These are phyloP conservation scores for Cyamopsis tetragonoloba DNA, from an alignment of 306 rosid genomes.

Conservation along the genomic window DNA sequence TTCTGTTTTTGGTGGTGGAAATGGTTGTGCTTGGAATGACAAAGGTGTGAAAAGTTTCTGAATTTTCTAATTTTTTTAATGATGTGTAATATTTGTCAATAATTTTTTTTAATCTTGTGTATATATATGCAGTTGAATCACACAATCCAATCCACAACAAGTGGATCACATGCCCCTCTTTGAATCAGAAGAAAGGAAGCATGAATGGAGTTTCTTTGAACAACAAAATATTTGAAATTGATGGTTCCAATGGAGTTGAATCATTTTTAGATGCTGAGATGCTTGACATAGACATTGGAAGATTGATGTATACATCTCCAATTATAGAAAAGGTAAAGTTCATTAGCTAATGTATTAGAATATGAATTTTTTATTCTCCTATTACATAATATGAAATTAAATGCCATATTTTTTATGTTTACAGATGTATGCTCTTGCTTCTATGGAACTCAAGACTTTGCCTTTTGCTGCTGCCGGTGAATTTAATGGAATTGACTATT, in stretches of 20 bases:
- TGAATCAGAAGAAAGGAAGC: constrained; percentile 49
- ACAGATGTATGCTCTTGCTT: constrained; percentile 54
- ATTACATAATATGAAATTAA: too few species aligned
- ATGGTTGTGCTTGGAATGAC: constrained; percentile 44
- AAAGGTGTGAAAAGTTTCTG: constrained; percentile 33
- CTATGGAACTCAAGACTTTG: constrained; percentile 41
- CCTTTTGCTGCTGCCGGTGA: constrained; percentile 53
- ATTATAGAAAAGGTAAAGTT: constrained; percentile 55
- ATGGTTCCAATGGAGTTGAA: constrained; percentile 43
- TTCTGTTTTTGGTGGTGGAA: constrained; percentile 47
- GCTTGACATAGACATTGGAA: constrained; percentile 63
- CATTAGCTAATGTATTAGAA: not conserved
- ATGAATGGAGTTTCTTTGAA: constrained; percentile 47
- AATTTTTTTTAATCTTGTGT: not conserved
- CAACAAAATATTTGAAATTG: constrained; percentile 45
- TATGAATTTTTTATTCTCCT: too few species aligned
- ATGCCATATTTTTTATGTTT: too few species aligned
- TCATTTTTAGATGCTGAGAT: constrained; percentile 51
- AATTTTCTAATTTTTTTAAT: not conserved
- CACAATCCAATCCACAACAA: constrained; percentile 31
- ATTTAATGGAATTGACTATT: constrained; percentile 46
- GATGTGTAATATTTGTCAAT: not conserved
- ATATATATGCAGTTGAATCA: constrained; percentile 53
- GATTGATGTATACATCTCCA: constrained; percentile 55
- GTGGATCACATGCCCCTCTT: constrained; percentile 50